A percentile compares a stretch with the other conserved stretches of the same genome.
phyloP scores from a whole-genome alignment of 192 early-diverging fungal genomes.

The Entomortierella parvispora region DNA sequence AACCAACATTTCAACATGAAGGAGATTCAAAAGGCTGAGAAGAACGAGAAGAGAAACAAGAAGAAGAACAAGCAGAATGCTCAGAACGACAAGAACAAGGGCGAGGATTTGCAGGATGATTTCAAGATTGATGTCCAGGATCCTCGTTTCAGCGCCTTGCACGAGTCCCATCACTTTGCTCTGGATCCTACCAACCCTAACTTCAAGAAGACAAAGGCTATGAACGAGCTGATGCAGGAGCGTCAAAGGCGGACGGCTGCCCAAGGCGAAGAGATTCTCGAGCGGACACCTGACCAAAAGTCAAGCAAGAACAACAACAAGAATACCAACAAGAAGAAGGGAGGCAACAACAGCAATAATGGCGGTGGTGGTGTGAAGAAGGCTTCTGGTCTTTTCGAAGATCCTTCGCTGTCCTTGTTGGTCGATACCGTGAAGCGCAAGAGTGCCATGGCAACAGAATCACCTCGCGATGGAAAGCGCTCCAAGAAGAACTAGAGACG shows the following conservation, averaged over 20 bases:
- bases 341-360: conserved; percentile 16
- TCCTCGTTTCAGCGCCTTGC: conserved; percentile 84
- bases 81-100: conserved; percentile 57
- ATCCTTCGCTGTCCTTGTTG: conserved; percentile 59
- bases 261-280: conserved; percentile 17
- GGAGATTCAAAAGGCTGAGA: conserved; percentile 87
- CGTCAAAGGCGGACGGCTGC: conserved; percentile 51
- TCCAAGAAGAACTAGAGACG: conserved; percentile 23
- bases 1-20: conserved; percentile 90
- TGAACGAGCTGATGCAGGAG: conserved; percentile 76
- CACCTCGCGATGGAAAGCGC: conserved; percentile 53
- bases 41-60: conserved; percentile 68
- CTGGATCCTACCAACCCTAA: conserved; percentile 96
- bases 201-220: conserved; percentile 87
- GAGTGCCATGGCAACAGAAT: conserved; percentile 58
- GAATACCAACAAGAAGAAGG: conserved; percentile 29
- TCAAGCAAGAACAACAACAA: conserved; percentile 42
- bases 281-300: too few relatives aligned
- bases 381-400: conserved; percentile 41
- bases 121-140: conserved; percentile 90
- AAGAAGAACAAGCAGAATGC: conserved; percentile 50
- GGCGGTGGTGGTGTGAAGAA: conserved; percentile 16
- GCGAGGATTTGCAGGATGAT: conserved; percentile 73
- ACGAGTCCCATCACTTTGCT: conserved; percentile 88
- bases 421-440: conserved; percentile 74